Evolutionary conservation across 257 asterid genomes (phyloP), one percentile per base, ranked within the genome.

Genomic region (Solanum chilense): DNA sequence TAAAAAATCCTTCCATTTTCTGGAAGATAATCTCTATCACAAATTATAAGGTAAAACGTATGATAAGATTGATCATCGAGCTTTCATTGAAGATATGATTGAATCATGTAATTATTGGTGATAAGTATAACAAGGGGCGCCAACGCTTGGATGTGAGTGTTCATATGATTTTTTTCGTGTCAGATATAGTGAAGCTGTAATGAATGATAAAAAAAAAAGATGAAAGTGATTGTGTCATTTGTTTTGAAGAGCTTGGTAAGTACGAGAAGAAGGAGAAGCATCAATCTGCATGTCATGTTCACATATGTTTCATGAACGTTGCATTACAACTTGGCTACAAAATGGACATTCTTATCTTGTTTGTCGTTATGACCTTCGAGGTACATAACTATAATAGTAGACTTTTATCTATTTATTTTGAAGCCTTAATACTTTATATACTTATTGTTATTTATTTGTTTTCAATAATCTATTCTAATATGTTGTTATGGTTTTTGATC

Each of bases 231-330:
- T 85, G 82, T 85, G 4, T 77, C 13, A 70, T 70, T 68, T 85
- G 87, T 25, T 33, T 69, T 2, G 82, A 85, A 18, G 20, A 27
- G 45, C 56, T 85, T 44, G 29, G 9, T 3, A 58, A 31, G 37
- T 35, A 35, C 13, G 18, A 45, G 7, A 70, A 35, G 20, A 39
- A 18, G 23, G 18, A 60, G 5, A n/a, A 5, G 71, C 49, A 45
- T 6, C 6, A 16, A 25, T 66, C 0, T 25, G 37, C 15, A 25
- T 66, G 73, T 35, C 73, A 1, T 89, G 89, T n/a, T 52, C 29
- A 7, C 89, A 87, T 47, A 10, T 68, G 44, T 89, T 87, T 66
- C 91, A 89, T 44, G 74, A 56, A 9, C 7, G 33, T 6, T 89
- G 91, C 80, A 39, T 87, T 66, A 23, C 9, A 4, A 52, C 21